Percentiles rank a stretch among this genome's conserved stretches.
Conservation (phyloP, 73 alveolate genomes). For the Halteria grandinella region DNA sequence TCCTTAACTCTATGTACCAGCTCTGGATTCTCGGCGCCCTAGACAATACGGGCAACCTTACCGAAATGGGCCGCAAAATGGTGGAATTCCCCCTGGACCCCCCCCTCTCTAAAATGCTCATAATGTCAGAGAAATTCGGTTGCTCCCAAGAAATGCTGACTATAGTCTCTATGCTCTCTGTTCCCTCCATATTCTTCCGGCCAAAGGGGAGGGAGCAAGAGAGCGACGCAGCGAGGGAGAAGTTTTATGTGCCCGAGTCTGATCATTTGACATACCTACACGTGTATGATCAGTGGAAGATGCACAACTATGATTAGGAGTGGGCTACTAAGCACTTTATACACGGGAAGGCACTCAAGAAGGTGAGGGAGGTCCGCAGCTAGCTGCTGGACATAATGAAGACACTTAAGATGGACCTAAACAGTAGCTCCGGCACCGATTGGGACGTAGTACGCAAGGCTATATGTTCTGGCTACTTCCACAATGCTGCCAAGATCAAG, state of each 20-base stretch:
- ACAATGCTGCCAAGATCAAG: constrained; percentile 98
- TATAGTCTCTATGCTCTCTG: constrained; percentile 99
- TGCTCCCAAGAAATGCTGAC: constrained; percentile 97
- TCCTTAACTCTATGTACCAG: constrained; percentile 99
- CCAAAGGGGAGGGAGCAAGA: constrained; percentile 99
- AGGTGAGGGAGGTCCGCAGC: constrained; percentile 96
- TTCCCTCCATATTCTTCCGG: constrained; percentile 98
- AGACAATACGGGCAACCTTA: constrained; percentile 96
- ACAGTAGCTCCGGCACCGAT: constrained; percentile 84
- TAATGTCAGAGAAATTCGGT: constrained; percentile 89
- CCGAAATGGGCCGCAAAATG: constrained; percentile 99
- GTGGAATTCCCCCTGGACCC: constrained; percentile 99
- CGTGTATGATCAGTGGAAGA: constrained; percentile 98
- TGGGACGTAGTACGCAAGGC: constrained; percentile 99
- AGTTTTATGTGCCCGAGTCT: constrained; percentile 99
- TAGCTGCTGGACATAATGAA: constrained; percentile 93
- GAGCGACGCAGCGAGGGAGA: constrained; percentile 99
- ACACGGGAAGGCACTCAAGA: constrained; percentile 97
- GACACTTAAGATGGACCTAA: constrained; percentile 83
- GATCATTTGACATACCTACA: constrained; percentile 99
- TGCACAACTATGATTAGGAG: constrained; percentile 87
- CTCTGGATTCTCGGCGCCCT: constrained; percentile 99
- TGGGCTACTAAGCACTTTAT: constrained; percentile 98
- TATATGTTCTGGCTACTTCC: constrained; percentile 99
- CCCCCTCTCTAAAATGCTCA: constrained; percentile 98